These are phyloP conservation scores for Torulaspora delbrueckii DNA, from an alignment of 805 yeast genomes.

Conservation along the genomic window DNA sequence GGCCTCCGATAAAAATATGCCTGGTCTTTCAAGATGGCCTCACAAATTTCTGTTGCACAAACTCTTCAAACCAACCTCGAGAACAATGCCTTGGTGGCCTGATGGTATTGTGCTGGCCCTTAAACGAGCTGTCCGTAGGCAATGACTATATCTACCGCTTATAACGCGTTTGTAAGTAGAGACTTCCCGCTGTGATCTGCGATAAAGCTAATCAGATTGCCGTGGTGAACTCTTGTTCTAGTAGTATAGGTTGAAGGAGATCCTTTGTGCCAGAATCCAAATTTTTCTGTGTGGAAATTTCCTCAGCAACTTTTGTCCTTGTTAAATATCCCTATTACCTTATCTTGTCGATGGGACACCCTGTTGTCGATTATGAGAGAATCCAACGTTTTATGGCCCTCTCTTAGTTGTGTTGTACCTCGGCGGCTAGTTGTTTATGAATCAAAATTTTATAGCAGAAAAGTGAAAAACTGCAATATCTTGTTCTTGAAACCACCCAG, in stretches of 20 bases:
- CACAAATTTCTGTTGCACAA: background rate
- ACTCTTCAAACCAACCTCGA: background rate
- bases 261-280: too few relatives aligned
- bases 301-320: too few relatives aligned
- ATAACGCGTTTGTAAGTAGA: background rate
- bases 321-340: background rate
- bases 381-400: background rate
- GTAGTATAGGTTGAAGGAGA: too few relatives aligned
- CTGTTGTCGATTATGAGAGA: background rate
- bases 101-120: background rate
- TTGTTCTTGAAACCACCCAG: background rate
- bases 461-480: background rate
- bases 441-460: background rate
- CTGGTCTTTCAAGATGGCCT: background rate
- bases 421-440: background rate
- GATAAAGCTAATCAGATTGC: background rate
- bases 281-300: too few relatives aligned
- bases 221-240: too few relatives aligned
- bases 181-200: background rate
- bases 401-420: background rate
- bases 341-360: background rate
- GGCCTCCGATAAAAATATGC: slow-evolving; percentile 3
- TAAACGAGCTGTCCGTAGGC: slow-evolving; percentile 5
- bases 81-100: background rate
- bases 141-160: background rate